phyloP scores from a whole-genome alignment of 768 basidiomycete species.

The Termitomyces sp. region DNA sequence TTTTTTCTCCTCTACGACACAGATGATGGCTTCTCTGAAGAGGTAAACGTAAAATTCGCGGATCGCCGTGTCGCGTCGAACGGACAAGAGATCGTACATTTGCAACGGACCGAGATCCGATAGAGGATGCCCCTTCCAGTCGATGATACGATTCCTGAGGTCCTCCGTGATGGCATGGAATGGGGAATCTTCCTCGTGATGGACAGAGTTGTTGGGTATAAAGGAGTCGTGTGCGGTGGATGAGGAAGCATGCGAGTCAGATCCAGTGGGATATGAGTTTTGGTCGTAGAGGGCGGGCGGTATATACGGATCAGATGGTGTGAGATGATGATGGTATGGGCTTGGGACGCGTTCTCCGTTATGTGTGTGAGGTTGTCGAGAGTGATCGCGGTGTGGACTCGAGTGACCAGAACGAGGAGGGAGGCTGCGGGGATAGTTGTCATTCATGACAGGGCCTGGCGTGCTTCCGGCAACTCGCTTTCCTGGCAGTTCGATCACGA shows the following conservation, averaged over 20 bases:
- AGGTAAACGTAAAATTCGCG: conserved; percentile 96
- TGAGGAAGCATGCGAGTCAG: conserved; percentile 26
- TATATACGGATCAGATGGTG: conserved; percentile 25
- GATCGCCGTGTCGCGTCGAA: conserved; percentile 83
- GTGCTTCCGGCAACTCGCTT: conserved; percentile 49
- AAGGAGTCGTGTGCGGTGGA: conserved; percentile 27
- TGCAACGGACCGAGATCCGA: conserved; percentile 83
- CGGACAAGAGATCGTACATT: conserved; percentile 88
- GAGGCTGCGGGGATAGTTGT: conserved; percentile 34
- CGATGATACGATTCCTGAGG: conserved; percentile 82
- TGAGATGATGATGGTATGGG: conserved; percentile 24
- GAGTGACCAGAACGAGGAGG: conserved; percentile 32
- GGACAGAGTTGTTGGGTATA: conserved; percentile 26
- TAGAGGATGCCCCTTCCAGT: conserved; percentile 95
- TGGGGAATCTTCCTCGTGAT: conserved; percentile 63
- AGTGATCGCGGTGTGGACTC: conserved; percentile 33
- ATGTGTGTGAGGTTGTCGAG: conserved; percentile 20
- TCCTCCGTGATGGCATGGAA: conserved; percentile 86
- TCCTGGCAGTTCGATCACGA: conserved; percentile 87
- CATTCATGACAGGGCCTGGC: conserved; percentile 49
- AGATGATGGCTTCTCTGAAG: conserved; percentile 96
- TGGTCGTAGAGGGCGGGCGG: conserved; percentile 25
- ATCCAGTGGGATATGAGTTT: conserved; percentile 22
- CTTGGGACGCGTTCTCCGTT: conserved; percentile 17
- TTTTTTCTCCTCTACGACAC: conserved; percentile 96